Percentiles rank a stretch among this genome's conserved stretches.
phyloP scores from a whole-genome alignment of 352 stramenopile genomes.

The Pythium coloratum region DNA sequence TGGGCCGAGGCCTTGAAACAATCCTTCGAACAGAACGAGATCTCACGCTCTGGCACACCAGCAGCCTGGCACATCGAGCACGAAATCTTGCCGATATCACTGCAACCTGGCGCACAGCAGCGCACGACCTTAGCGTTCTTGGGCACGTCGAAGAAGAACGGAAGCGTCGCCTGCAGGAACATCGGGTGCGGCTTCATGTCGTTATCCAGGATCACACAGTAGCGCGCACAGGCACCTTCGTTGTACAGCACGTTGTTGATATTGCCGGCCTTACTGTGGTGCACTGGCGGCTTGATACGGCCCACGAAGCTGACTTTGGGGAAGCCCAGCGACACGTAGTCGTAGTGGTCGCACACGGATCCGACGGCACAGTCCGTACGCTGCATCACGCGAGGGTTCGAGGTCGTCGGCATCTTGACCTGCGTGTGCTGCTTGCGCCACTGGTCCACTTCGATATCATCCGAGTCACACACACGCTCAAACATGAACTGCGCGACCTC shows the following conservation, averaged over 20 bases:
- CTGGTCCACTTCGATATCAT: slow-evolving; percentile 86
- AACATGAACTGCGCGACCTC: slow-evolving; percentile 90
- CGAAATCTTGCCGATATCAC: slow-evolving; percentile 83
- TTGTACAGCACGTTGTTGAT: slow-evolving; percentile 91
- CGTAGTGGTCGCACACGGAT: slow-evolving; percentile 86
- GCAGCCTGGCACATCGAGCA: slow-evolving; percentile 85
- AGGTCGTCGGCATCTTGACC: slow-evolving; percentile 71
- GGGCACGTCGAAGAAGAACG: slow-evolving; percentile 84
- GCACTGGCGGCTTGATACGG: slow-evolving; percentile 67
- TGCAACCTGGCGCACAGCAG: slow-evolving; percentile 73
- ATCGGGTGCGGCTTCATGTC: slow-evolving; percentile 88
- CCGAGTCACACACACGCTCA: slow-evolving; percentile 81
- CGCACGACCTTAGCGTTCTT: slow-evolving; percentile 73
- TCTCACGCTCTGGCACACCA: slow-evolving; percentile 78
- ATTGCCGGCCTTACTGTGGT: slow-evolving; percentile 89
- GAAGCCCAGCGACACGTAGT: slow-evolving; percentile 59
- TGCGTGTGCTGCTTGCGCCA: slow-evolving; percentile 87
- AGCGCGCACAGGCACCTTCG: slow-evolving; percentile 77
- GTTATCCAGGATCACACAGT: slow-evolving; percentile 78
- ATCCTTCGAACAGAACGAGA: slow-evolving; percentile 87
- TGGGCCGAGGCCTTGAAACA: slow-evolving; percentile 86
- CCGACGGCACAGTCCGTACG: slow-evolving; percentile 73
- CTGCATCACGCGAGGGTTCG: slow-evolving; percentile 71
- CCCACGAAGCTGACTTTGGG: slow-evolving; percentile 79
- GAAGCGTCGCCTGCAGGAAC: slow-evolving; percentile 76